Evolutionary conservation across 495 filamentous ascomycete species (phyloP).

Genomic region (Podospora sp.): DNA sequence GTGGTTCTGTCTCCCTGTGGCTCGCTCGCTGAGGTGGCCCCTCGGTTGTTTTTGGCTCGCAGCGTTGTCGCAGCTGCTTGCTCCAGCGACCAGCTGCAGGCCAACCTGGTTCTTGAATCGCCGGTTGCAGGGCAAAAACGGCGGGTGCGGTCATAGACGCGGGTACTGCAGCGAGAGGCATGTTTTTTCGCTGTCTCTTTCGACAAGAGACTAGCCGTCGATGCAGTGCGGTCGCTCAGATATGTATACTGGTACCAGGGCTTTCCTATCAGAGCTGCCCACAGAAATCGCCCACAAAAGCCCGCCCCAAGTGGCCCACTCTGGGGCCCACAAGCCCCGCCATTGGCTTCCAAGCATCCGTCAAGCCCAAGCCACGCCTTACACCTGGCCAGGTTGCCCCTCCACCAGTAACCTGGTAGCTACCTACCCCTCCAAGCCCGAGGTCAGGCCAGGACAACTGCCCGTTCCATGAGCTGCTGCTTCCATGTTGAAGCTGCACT

Average conservation of each 20-base stretch:
- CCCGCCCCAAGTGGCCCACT: background rate
- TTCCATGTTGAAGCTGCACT: background rate
- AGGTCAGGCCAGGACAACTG: background rate
- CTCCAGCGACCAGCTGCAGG: background rate
- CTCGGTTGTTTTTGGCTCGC: background rate
- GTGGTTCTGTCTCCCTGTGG: background rate
- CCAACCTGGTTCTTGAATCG: background rate
- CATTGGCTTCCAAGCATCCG: slow-evolving; percentile 18
- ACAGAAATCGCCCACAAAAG: slow-evolving; percentile 10
- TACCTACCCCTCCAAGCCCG: slow-evolving; percentile 5
- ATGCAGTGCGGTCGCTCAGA: slow-evolving; percentile 6
- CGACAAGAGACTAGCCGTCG: background rate
- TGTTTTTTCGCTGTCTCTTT: background rate
- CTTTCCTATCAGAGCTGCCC: slow-evolving; percentile 14
- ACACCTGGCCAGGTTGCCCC: slow-evolving; percentile 8
- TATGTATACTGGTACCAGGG: slow-evolving; percentile 1
- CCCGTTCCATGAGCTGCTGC: background rate
- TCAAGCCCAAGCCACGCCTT: slow-evolving; percentile 18
- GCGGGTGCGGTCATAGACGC: background rate
- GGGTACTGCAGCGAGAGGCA: background rate
- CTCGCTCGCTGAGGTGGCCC: background rate
- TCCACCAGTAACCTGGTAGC: slow-evolving; percentile 14
- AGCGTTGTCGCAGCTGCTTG: background rate
- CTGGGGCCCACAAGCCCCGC: slow-evolving; percentile 8
- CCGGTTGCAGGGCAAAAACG: background rate